A percentile compares a stretch with the other conserved stretches of the same genome.
phyloP scores from a whole-genome alignment of 495 filamentous ascomycete species.

The Collariella sp. region DNA sequence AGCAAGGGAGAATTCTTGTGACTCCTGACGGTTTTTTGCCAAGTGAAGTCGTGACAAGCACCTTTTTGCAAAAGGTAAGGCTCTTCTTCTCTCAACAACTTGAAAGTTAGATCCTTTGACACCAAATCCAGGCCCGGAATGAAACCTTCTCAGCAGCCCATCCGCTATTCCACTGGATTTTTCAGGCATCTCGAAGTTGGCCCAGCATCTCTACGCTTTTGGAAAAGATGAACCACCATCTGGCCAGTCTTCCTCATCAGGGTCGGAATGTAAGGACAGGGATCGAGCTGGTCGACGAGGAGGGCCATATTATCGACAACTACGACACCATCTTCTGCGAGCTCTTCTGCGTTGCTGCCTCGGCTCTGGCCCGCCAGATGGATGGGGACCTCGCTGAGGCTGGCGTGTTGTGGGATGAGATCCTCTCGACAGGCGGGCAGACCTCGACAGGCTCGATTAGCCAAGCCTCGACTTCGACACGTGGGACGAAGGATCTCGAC shows the following conservation, averaged over 20 bases:
- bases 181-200: constrained; percentile 73
- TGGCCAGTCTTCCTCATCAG: constrained; percentile 34
- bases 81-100: neutral
- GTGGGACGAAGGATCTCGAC: neutral
- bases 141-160: constrained; percentile 71
- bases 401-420: constrained; percentile 71
- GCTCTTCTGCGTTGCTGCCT: constrained; percentile 73
- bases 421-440: constrained; percentile 53
- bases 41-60: constrained; percentile 66
- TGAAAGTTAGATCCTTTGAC: constrained; percentile 12
- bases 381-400: constrained; percentile 52
- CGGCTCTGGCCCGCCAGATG: constrained; percentile 58
- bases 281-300: constrained; percentile 31
- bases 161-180: constrained; percentile 81
- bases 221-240: constrained; percentile 56
- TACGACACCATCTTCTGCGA: constrained; percentile 79
- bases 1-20: constrained; percentile 66
- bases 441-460: neutral
- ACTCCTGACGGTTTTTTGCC: constrained; percentile 75
- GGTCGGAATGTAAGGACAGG: constrained; percentile 17
- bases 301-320: constrained; percentile 46
- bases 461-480: neutral
- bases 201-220: constrained; percentile 54
- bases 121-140: constrained; percentile 48
- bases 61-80: constrained; percentile 53